Base-by-base conservation (phyloP, 176 grass and related monocot genomes). In the Zea luxurians region DNA sequence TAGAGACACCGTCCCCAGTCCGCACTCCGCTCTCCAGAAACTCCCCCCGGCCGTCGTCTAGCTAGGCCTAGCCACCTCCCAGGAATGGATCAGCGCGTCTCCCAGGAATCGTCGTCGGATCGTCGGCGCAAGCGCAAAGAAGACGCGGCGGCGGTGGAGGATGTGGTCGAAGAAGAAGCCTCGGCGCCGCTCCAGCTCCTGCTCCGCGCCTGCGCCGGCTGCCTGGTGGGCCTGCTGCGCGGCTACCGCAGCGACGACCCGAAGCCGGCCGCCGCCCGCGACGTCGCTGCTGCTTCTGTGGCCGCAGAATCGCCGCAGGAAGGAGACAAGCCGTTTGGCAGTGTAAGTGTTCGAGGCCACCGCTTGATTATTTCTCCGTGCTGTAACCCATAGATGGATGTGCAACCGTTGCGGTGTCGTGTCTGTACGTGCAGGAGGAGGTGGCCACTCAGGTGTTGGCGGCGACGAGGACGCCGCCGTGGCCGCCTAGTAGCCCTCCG, bases 161-260 rank as follows among this genome's bases (percentile, higher is more conserved):
- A 27, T 27, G 16, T n/a, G 52, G 54, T 16, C 1, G 66, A 47
- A 48, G 80, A 8, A 57, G 6, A 71, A 64, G 68, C 47, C 59
- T 66, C 65, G 57, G 2, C 74, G 52, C 2, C 75, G 5, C 75
- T 90, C 44, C 54, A 18, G 17, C 54, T 18, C 17, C 54, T 57
- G 54, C 54, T 57, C 54, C 83, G 74, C 5, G 68, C 62, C 68
- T 83, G 40, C 69, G 61, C 68, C 6, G 72, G 68, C 68, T 89
- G 45, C 83, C 46, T 18, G 7, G 38, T 84, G n/a, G 78, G 74
- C 36, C 27, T 27, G 0, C n/a, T 85, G 46, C 44, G 46, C 34
- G 59, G 50, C 61, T 38, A 16, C 13, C 78, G 37, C 78, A 2
- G 37, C 16, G 34, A 18, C 16, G 34, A 18, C 16, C 2, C 54